These are phyloP conservation scores for Hypoxylon lienhwacheense DNA, from an alignment of 495 filamentous ascomycete species.

Conservation along the genomic window DNA sequence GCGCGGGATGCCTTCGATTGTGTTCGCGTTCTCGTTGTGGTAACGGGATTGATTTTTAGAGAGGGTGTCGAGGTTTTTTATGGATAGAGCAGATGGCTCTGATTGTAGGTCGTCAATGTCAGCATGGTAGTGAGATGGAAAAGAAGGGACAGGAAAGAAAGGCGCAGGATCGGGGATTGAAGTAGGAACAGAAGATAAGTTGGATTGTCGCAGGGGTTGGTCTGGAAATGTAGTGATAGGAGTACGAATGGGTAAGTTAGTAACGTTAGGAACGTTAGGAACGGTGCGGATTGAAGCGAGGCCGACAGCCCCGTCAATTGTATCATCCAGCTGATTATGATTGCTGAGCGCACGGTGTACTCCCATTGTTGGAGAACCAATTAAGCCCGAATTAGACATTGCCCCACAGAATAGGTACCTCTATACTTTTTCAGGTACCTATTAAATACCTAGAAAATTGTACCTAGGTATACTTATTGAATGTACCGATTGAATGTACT, in stretches of 20 bases:
- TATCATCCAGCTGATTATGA: constrained; percentile 11
- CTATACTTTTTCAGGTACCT: neutral
- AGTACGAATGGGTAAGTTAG: constrained; percentile 20
- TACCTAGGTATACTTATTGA: no score
- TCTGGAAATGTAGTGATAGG: constrained; percentile 8
- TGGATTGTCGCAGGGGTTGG: constrained; percentile 22
- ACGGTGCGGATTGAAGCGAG: constrained; percentile 19
- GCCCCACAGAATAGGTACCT: constrained; percentile 13
- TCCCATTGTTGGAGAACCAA: constrained; percentile 29
- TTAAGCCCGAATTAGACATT: constrained; percentile 27
- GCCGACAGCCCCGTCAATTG: constrained; percentile 32
- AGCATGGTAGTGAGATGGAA: constrained; percentile 44
- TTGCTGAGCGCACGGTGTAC: constrained; percentile 28
- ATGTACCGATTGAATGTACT: no score
- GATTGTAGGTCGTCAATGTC: constrained; percentile 23
- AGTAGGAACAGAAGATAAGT: constrained; percentile 34
- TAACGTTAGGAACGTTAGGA: no score
- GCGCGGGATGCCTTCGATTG: constrained; percentile 72
- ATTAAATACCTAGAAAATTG: no score
- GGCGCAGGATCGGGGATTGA: constrained; percentile 37
- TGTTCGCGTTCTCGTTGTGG: constrained; percentile 64
- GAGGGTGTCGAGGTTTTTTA: constrained; percentile 17
- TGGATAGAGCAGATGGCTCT: constrained; percentile 28
- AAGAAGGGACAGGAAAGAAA: constrained; percentile 11
- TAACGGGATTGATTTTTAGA: constrained; percentile 41